phyloP scores from a whole-genome alignment of 495 filamentous ascomycete species.

The Penicillium bialowiezense region DNA sequence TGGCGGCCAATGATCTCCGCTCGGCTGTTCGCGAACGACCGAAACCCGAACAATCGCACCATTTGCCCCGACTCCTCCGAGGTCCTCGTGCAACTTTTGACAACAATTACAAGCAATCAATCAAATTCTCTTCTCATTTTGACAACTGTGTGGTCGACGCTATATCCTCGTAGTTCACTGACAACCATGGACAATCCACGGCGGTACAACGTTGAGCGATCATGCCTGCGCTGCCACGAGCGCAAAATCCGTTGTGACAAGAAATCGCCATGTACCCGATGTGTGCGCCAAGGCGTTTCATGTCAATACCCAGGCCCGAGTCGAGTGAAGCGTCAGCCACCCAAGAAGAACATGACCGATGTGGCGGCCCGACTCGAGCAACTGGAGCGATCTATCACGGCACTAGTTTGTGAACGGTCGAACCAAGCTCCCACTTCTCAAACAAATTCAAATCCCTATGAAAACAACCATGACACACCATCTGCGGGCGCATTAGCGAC shows the following conservation, averaged over 20 bases:
- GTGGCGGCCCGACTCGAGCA: constrained; percentile 23
- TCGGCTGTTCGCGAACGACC: constrained; percentile 11
- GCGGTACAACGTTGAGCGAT: constrained; percentile 29
- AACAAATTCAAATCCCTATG: too few relatives aligned
- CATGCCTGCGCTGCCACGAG: constrained; percentile 36
- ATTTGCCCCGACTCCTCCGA: background rate
- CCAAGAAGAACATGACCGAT: constrained; percentile 19
- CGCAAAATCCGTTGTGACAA: constrained; percentile 40
- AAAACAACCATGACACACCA: too few relatives aligned
- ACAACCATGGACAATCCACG: constrained; percentile 10
- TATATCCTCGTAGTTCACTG: too few relatives aligned
- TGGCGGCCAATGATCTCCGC: background rate
- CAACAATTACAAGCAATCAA: background rate
- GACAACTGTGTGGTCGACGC: too few relatives aligned
- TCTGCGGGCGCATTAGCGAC: background rate
- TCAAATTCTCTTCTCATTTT: background rate
- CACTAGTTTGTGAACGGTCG: constrained; percentile 3
- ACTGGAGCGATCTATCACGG: constrained; percentile 28
- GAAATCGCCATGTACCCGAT: constrained; percentile 27
- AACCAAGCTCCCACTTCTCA: background rate
- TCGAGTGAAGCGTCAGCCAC: constrained; percentile 23
- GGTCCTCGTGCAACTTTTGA: background rate
- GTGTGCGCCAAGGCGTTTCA: constrained; percentile 15
- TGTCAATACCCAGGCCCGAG: constrained; percentile 34
- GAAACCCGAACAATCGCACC: background rate